phyloP scores from a whole-genome alignment of 176 grass and related monocot genomes.

The Aegilops sharonensis region DNA sequence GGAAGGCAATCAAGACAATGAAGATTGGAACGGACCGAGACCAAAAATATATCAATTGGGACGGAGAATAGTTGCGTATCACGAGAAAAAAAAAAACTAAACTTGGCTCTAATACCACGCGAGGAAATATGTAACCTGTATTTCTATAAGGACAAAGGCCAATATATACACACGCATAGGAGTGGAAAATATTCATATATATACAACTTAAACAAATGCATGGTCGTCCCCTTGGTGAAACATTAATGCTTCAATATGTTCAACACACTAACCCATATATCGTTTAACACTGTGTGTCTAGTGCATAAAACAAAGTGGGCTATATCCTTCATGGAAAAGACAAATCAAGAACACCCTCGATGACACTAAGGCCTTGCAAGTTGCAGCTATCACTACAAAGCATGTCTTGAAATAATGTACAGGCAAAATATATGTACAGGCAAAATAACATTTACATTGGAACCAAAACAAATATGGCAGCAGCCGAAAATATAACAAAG shows the following conservation, averaged over 20 bases:
- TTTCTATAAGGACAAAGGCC: not conserved
- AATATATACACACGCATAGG: no score
- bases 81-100: no score
- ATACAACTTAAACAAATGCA: not conserved
- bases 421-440: not conserved
- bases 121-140: not conserved
- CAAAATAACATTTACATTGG: conserved; percentile 2
- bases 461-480: not conserved
- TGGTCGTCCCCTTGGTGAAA: not conserved
- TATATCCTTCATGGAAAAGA: not conserved
- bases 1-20: not conserved
- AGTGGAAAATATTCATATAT: no score
- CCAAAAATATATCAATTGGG: not conserved
- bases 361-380: not conserved
- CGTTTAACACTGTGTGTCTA: not conserved
- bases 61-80: not conserved
- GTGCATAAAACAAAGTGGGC: not conserved
- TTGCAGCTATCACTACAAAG: not conserved
- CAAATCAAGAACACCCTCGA: not conserved
- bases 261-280: not conserved
- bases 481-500: not conserved
- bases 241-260: not conserved
- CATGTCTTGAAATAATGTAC: not conserved
- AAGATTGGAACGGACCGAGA: not conserved
- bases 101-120: not conserved